phyloP scores from a whole-genome alignment of 805 yeast species.

The Metschnikowia anglica region DNA sequence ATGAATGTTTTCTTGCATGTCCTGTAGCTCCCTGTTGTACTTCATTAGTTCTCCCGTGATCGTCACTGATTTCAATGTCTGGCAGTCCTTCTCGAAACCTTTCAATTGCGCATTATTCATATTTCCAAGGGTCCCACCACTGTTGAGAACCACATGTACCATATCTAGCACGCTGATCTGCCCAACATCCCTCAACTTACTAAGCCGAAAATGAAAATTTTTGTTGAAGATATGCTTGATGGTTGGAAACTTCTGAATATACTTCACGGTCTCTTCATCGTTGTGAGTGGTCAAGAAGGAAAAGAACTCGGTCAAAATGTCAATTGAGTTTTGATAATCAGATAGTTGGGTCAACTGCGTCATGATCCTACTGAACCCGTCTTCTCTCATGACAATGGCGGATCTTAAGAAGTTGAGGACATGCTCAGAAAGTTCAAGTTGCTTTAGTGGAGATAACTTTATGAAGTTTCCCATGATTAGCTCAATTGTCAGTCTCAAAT shows the following conservation, averaged over 20 bases:
- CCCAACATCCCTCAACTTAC: slow-evolving; percentile 19
- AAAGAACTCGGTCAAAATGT: slow-evolving; percentile 30
- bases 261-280: slow-evolving; percentile 37
- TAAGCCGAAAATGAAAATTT: slow-evolving; percentile 24
- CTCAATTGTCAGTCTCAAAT: slow-evolving; percentile 33
- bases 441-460: slow-evolving; percentile 19
- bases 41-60: slow-evolving; percentile 47
- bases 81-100: slow-evolving; percentile 37
- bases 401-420: slow-evolving; percentile 39
- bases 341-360: slow-evolving; percentile 18
- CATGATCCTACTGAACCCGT: slow-evolving; percentile 23
- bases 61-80: slow-evolving; percentile 33
- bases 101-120: slow-evolving; percentile 35
- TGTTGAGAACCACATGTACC: slow-evolving; percentile 32
- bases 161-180: slow-evolving; percentile 26
- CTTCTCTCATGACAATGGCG: slow-evolving; percentile 32
- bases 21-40: slow-evolving; percentile 58
- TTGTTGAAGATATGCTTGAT: slow-evolving; percentile 28
- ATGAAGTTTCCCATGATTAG: slow-evolving; percentile 33
- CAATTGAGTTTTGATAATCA: slow-evolving; percentile 18
- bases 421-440: slow-evolving; percentile 24
- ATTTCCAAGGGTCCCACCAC: slow-evolving; percentile 37
- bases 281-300: slow-evolving; percentile 30
- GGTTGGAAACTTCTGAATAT: slow-evolving; percentile 31
- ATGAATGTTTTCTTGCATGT: slow-evolving; percentile 58